Percentiles rank a stretch among this genome's conserved stretches.
phyloP scores from a whole-genome alignment of 106 monocot species.

The Dendrobium huoshanense region DNA sequence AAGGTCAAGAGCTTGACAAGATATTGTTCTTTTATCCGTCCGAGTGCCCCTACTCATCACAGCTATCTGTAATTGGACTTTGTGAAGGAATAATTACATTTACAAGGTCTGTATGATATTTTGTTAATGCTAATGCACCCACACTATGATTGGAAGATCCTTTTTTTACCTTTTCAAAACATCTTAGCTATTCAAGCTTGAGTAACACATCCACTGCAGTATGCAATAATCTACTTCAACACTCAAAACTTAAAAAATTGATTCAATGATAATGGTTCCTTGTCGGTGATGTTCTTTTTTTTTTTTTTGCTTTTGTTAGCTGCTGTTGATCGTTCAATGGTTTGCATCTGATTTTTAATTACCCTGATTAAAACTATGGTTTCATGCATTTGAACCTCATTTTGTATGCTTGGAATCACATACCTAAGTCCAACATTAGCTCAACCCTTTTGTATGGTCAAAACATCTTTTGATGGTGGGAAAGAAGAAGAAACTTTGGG shows the following conservation, averaged over 20 bases:
- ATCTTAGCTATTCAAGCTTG: neutral
- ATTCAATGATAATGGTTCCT: neutral
- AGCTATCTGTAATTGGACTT: slow-evolving; percentile 84
- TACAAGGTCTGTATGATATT: slow-evolving; percentile 47
- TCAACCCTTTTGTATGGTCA: neutral
- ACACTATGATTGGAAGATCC: neutral
- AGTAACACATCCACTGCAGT: neutral
- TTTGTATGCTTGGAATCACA: neutral
- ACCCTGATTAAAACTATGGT: neutral
- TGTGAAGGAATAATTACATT: slow-evolving; percentile 97
- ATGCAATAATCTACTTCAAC: neutral
- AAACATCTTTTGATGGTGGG: neutral
- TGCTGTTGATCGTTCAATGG: neutral
- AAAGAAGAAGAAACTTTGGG: neutral
- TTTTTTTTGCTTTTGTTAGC: neutral
- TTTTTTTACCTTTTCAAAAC: neutral
- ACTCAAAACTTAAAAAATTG: neutral
- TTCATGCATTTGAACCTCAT: neutral
- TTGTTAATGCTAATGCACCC: neutral
- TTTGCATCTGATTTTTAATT: neutral
- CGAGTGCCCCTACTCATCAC: slow-evolving; percentile 56
- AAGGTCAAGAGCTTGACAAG: slow-evolving; percentile 96
- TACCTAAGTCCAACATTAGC: neutral
- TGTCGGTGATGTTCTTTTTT: neutral
- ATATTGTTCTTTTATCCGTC: slow-evolving; percentile 80